Percentiles rank a stretch among this genome's conserved stretches.
Evolutionary conservation across 192 early-diverging fungal genomes (phyloP).

Genomic region (Backusella westeae): DNA sequence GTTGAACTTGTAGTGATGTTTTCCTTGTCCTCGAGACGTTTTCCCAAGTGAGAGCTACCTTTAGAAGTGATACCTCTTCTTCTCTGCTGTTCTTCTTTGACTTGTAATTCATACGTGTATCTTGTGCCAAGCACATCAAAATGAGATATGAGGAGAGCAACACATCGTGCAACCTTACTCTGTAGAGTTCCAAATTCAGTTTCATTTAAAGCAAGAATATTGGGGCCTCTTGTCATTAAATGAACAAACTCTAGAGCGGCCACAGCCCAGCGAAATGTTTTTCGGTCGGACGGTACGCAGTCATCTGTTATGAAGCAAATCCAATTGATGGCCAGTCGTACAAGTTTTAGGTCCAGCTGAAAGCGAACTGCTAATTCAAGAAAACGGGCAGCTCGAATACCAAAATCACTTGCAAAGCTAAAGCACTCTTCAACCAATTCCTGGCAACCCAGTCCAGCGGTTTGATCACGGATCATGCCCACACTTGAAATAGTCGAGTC

Average conservation of each 20-base stretch:
- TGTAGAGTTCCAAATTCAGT: constrained; percentile 71
- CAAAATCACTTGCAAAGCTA: constrained; percentile 70
- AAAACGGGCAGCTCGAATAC: constrained; percentile 56
- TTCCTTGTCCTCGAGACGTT: constrained; percentile 28
- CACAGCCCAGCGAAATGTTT: constrained; percentile 84
- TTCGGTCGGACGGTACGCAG: constrained; percentile 74
- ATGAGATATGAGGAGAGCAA: constrained; percentile 78
- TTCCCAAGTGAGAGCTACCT: constrained; percentile 19
- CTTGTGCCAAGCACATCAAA: constrained; percentile 77
- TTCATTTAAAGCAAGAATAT: constrained; percentile 66
- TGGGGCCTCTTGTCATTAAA: constrained; percentile 69
- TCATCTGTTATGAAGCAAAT: constrained; percentile 83
- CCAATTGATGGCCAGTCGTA: constrained; percentile 82
- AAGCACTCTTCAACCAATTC: constrained; percentile 72
- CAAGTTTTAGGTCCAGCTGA: constrained; percentile 63
- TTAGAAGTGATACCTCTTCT: constrained; percentile 24
- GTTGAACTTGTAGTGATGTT: constrained; percentile 32
- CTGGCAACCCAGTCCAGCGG: constrained; percentile 43
- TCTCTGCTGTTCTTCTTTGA: constrained; percentile 28
- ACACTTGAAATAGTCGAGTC: constrained; percentile 57
- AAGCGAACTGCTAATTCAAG: constrained; percentile 57
- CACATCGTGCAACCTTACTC: constrained; percentile 71
- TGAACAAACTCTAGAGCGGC: constrained; percentile 82
- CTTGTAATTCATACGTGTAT: constrained; percentile 36
- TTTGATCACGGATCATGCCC: constrained; percentile 49